Percentiles rank a stretch among this genome's conserved stretches.
phyloP scores from a whole-genome alignment of 805 yeast species.

The Pichia eremophila region DNA sequence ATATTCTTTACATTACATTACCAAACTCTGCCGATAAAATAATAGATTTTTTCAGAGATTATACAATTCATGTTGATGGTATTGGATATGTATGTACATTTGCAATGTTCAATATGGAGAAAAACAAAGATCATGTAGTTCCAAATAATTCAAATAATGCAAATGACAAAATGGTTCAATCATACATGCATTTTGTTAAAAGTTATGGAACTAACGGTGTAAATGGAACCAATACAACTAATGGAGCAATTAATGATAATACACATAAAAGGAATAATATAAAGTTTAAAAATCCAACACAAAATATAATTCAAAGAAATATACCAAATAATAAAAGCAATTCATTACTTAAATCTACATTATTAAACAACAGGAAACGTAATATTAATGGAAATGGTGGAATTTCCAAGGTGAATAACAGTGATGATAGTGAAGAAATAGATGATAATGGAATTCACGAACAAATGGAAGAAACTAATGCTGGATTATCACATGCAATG shows the following conservation, averaged over 20 bases:
- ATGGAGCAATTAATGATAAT: neutral
- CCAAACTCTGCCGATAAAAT: slow-evolving; percentile 67
- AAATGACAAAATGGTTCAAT: slow-evolving; percentile 86
- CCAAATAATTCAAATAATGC: slow-evolving; percentile 29
- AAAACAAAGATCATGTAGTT: slow-evolving; percentile 24
- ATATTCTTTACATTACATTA: slow-evolving; percentile 76
- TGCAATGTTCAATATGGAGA: slow-evolving; percentile 84
- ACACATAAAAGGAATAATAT: neutral
- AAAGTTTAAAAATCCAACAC: neutral
- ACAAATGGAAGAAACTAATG: slow-evolving; percentile 20
- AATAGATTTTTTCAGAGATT: slow-evolving; percentile 85
- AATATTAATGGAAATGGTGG: neutral
- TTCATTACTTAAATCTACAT: slow-evolving; percentile 15
- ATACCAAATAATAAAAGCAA: slow-evolving; percentile 6
- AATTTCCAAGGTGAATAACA: neutral
- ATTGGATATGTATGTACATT: slow-evolving; percentile 89
- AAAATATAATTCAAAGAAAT: neutral
- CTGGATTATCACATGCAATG: slow-evolving; percentile 22
- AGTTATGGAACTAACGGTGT: slow-evolving; percentile 46
- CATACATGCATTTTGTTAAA: slow-evolving; percentile 79
- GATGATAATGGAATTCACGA: slow-evolving; percentile 1
- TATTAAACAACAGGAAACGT: slow-evolving; percentile 14
- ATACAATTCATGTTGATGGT: slow-evolving; percentile 86
- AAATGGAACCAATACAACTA: neutral
- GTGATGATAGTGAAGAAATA: neutral